A percentile compares a stretch with the other conserved stretches of the same genome.
Evolutionary conservation across 2,329 filamentous ascomycete species (phyloP).

Genomic region (Hypomyces perniciosus): DNA sequence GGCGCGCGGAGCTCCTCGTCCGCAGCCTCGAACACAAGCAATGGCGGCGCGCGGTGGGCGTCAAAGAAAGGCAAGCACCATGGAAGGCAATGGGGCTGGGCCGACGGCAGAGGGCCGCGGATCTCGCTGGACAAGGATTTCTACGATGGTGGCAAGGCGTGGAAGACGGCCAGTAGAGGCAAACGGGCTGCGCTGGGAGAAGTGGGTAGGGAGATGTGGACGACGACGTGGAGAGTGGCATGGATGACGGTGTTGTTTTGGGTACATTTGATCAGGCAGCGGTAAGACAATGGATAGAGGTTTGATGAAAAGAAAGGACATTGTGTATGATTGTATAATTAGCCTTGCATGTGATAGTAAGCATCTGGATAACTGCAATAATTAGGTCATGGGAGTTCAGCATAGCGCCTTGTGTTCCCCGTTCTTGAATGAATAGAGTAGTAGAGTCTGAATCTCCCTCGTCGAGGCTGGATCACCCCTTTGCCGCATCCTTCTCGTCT

Average conservation of each 20-base stretch:
- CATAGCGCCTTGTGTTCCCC: not conserved
- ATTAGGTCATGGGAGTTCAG: too few species aligned
- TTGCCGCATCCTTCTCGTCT: too few species aligned
- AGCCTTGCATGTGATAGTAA: not conserved
- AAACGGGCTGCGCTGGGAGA: slow-evolving; percentile 33
- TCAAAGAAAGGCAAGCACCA: slow-evolving; percentile 21
- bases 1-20: slow-evolving; percentile 18
- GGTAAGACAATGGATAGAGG: slow-evolving; percentile 31
- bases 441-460: too few species aligned
- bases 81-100: slow-evolving; percentile 38
- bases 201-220: slow-evolving; percentile 55
- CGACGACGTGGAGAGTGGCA: slow-evolving; percentile 55
- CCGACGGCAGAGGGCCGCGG: slow-evolving; percentile 38
- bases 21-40: slow-evolving; percentile 11
- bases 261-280: slow-evolving; percentile 59
- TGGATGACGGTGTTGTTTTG: slow-evolving; percentile 61
- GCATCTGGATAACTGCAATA: not conserved
- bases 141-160: slow-evolving; percentile 37
- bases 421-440: not conserved
- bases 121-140: slow-evolving; percentile 49
- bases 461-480: not conserved
- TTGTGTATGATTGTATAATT: not conserved
- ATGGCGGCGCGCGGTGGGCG: slow-evolving; percentile 19
- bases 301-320: not conserved
- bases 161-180: slow-evolving; percentile 18